These are phyloP conservation scores for Cercospora sp. DNA, from an alignment of 2,329 filamentous ascomycete genomes.

Conservation along the genomic window DNA sequence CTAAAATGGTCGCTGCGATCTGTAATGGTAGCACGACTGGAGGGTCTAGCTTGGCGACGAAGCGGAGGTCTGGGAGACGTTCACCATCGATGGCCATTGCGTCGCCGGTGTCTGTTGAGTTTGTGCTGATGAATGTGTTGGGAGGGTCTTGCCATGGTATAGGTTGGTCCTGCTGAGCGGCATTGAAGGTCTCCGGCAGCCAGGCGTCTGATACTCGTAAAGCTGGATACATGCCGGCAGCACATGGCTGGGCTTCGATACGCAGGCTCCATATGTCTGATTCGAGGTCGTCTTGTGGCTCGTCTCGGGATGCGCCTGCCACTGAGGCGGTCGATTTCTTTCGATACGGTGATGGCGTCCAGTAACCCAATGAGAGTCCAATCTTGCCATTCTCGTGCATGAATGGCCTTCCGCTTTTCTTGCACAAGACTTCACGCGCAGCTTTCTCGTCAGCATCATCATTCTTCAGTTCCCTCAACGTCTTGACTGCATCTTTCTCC, in stretches of 20 bases:
- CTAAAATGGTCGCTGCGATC: slow-evolving; percentile 64
- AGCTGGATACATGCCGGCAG: slow-evolving; percentile 55
- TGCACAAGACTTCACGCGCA: slow-evolving; percentile 64
- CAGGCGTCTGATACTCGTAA: slow-evolving; percentile 72
- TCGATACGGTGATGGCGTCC: slow-evolving; percentile 47
- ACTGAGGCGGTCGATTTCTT: slow-evolving; percentile 42
- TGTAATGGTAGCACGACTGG: slow-evolving; percentile 68
- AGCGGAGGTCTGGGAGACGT: slow-evolving; percentile 70
- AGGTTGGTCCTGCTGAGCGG: slow-evolving; percentile 60
- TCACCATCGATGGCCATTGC: slow-evolving; percentile 54
- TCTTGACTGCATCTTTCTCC: slow-evolving; percentile 58
- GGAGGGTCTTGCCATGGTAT: slow-evolving; percentile 68
- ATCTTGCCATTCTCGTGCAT: slow-evolving; percentile 69
- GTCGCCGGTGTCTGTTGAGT: slow-evolving; percentile 44
- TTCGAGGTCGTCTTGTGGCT: neutral
- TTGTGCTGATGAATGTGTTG: slow-evolving; percentile 55
- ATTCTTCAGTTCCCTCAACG: slow-evolving; percentile 49
- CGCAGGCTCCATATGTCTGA: slow-evolving; percentile 64
- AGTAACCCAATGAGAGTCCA: slow-evolving; percentile 75
- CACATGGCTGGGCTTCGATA: slow-evolving; percentile 61
- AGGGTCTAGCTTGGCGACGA: slow-evolving; percentile 73
- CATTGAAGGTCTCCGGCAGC: slow-evolving; percentile 69
- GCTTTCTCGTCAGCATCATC: slow-evolving; percentile 20
- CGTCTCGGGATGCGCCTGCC: slow-evolving; percentile 24
- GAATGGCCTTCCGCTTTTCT: slow-evolving; percentile 66